phyloP scores from a whole-genome alignment of 495 filamentous ascomycete genomes.

The Neohortaea acidophila region DNA sequence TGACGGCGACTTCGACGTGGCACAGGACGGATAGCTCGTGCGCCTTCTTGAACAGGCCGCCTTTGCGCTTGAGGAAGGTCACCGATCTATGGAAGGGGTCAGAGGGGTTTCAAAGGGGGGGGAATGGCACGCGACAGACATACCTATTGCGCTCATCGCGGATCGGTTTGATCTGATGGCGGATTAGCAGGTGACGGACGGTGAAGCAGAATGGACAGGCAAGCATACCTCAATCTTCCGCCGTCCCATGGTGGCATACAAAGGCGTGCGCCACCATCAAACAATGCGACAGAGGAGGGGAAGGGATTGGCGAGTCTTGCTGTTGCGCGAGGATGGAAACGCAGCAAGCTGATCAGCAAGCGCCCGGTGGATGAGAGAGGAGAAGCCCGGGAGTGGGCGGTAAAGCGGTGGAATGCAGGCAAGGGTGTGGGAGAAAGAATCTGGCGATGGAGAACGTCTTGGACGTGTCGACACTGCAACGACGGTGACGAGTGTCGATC shows the following conservation, averaged over 20 bases:
- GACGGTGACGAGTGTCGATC: no score
- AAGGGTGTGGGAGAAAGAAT: no score
- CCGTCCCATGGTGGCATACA: constrained; percentile 1
- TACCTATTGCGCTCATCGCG: constrained; percentile 98
- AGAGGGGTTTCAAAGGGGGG: constrained; percentile 4
- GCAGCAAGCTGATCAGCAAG: no score
- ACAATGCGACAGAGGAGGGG: no score
- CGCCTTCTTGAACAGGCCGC: constrained; percentile 97
- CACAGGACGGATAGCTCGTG: constrained; percentile 96
- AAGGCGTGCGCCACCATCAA: no score
- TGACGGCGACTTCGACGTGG: constrained; percentile 94
- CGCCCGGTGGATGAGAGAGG: no score
- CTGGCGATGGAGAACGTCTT: no score
- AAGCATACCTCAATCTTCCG: constrained; percentile 4
- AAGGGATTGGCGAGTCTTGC: no score
- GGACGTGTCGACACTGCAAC: no score
- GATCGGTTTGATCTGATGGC: constrained; percentile 73
- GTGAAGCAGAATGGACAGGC: background rate
- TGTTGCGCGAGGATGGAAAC: no score
- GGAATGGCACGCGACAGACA: constrained; percentile 31
- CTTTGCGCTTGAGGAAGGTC: constrained; percentile 96
- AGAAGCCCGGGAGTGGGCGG: no score
- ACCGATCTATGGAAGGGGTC: constrained; percentile 32
- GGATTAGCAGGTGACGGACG: background rate
- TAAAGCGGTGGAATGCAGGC: no score